These are phyloP conservation scores for Nymphaea thermarum DNA, from an alignment of 164 flowering plant species.

Conservation along the genomic window DNA sequence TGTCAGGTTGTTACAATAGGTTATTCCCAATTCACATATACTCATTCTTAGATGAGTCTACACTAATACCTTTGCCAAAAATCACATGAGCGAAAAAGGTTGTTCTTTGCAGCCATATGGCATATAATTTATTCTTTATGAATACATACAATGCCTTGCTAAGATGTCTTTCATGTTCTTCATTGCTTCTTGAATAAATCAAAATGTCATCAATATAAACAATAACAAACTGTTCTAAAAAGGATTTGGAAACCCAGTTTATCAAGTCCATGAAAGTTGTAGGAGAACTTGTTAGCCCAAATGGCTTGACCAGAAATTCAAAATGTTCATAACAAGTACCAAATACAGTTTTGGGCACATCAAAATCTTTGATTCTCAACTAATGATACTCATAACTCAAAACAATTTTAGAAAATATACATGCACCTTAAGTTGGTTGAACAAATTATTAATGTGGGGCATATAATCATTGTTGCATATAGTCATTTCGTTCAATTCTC, in stretches of 20 bases:
- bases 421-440: not conserved
- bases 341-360: not conserved
- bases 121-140: not conserved
- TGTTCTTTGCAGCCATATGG: not conserved
- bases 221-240: not conserved
- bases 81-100: not conserved
- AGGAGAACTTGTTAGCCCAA: not conserved
- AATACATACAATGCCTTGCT: not conserved
- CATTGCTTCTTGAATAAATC: not conserved
- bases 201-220: not conserved
- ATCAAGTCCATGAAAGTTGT: constrained; percentile 1
- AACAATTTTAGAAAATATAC: not conserved
- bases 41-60: not conserved
- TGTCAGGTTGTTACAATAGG: too few species aligned
- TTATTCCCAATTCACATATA: not conserved
- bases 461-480: too few species aligned
- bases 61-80: not conserved
- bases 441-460: not conserved
- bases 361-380: not conserved
- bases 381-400: not conserved
- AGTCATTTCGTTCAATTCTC: not conserved
- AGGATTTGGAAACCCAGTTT: not conserved
- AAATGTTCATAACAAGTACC: not conserved
- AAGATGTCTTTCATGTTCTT: not conserved
- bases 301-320: not conserved